phyloP scores from a whole-genome alignment of 2,329 filamentous ascomycete genomes.

The Fusarium sp. region DNA sequence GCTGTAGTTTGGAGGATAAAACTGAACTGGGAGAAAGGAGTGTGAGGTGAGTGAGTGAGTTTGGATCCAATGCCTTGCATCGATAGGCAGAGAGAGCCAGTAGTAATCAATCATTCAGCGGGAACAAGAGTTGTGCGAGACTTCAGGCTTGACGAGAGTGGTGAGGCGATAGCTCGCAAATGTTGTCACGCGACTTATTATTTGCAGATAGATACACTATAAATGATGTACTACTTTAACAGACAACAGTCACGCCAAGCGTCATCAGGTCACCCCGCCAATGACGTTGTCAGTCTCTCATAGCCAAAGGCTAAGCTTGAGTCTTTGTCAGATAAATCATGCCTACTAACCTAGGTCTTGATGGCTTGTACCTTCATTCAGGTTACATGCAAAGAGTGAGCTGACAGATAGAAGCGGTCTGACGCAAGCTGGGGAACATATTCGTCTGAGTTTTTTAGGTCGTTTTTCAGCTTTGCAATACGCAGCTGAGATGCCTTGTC shows the following conservation, averaged over 20 bases:
- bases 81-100: conserved; percentile 24
- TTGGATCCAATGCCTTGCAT: conserved; percentile 28
- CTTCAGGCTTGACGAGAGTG: conserved; percentile 6
- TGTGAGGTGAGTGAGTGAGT: conserved; percentile 20
- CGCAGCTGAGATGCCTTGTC: not conserved
- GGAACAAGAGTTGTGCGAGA: conserved; percentile 35
- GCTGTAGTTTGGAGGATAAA: conserved; percentile 18
- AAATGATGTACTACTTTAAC: conserved; percentile 17
- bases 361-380: conserved; percentile 2
- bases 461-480: not conserved
- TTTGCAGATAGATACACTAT: accelerated
- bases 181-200: not conserved
- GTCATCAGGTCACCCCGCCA: conserved; percentile 45
- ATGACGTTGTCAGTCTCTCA: conserved; percentile 43
- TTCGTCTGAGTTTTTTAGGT: not conserved
- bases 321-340: conserved; percentile 29
- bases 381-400: not conserved
- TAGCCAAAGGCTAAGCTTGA: conserved; percentile 5
- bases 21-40: conserved; percentile 30
- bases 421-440: not conserved
- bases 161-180: conserved; percentile 24
- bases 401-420: conserved; percentile 8
- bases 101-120: conserved; percentile 34
- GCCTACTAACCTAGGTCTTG: not conserved
- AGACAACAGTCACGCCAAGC: conserved; percentile 6